Evolutionary conservation across 2,329 filamentous ascomycete species (phyloP).

Genomic region (Colletotrichum caudatum): DNA sequence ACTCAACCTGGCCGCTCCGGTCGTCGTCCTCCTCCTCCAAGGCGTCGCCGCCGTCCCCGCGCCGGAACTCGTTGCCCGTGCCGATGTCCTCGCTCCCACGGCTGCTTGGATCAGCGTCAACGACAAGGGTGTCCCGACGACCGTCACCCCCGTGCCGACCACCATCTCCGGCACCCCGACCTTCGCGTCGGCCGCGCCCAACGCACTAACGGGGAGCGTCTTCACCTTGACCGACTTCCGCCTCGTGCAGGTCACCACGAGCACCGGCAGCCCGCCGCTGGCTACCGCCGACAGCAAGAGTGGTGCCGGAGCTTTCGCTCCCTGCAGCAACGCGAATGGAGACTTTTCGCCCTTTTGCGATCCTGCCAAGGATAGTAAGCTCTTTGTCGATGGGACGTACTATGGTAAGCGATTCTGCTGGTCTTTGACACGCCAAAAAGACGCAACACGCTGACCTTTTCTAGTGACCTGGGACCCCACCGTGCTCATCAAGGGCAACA

Average conservation of each 20-base stretch:
- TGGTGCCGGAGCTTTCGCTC: conserved; percentile 61
- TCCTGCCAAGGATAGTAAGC: conserved; percentile 57
- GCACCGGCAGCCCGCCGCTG: conserved; percentile 57
- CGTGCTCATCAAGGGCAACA: conserved; percentile 60
- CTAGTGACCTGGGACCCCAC: conserved; percentile 69
- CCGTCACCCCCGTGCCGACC: conserved; percentile 62
- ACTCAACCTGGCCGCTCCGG: conserved; percentile 47
- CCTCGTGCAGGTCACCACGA: conserved; percentile 54
- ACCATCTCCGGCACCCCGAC: conserved; percentile 60
- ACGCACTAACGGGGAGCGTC: conserved; percentile 61
- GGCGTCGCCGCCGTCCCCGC: conserved; percentile 49
- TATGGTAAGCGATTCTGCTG: conserved; percentile 57
- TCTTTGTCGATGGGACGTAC: conserved; percentile 62
- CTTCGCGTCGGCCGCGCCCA: conserved; percentile 54
- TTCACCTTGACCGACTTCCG: conserved; percentile 53
- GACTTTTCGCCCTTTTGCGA: conserved; percentile 64
- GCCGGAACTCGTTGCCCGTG: conserved; percentile 44
- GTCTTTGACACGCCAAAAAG: background rate
- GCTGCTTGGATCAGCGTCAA: conserved; percentile 66
- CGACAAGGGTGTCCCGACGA: conserved; percentile 59
- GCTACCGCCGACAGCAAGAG: conserved; percentile 57
- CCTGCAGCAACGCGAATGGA: conserved; percentile 63
- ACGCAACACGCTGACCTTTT: conserved; percentile 21
- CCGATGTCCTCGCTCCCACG: conserved; percentile 48
- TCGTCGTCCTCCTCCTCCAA: conserved; percentile 45